phyloP scores from a whole-genome alignment of 169 alveolate species.

The Miamiensis avidus region DNA sequence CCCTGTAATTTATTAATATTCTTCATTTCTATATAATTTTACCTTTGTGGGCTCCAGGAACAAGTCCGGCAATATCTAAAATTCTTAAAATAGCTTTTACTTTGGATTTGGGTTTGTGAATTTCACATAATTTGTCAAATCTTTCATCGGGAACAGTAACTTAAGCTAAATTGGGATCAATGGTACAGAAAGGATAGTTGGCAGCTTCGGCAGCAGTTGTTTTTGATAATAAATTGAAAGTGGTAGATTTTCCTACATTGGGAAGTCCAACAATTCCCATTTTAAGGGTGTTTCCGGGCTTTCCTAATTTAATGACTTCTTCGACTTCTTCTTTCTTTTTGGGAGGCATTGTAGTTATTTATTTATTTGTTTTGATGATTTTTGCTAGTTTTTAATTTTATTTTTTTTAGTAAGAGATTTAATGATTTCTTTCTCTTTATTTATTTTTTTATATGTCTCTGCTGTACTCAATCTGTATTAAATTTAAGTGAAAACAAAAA shows the following conservation, averaged over 20 bases:
- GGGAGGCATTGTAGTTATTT: slow-evolving; percentile 83
- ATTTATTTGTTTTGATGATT: too few species aligned
- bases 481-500: too few species aligned
- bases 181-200: slow-evolving; percentile 97
- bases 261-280: slow-evolving; percentile 99
- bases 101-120: slow-evolving; percentile 93
- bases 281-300: slow-evolving; percentile 87
- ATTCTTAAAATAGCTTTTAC: slow-evolving; percentile 96
- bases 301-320: slow-evolving; percentile 70
- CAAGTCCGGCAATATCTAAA: slow-evolving; percentile 99
- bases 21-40: too few species aligned
- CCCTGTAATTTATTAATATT: too few species aligned
- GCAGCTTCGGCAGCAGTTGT: slow-evolving; percentile 94
- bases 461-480: too few species aligned
- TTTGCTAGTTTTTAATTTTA: too few species aligned
- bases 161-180: slow-evolving; percentile 98
- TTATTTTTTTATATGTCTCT: too few species aligned
- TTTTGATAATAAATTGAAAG: slow-evolving; percentile 96
- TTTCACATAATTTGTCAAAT: slow-evolving; percentile 91
- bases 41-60: slow-evolving; percentile 97
- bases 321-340: slow-evolving; percentile 71
- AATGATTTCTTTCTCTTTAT: too few species aligned
- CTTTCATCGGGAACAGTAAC: slow-evolving; percentile 94
- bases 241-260: slow-evolving; percentile 97
- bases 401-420: too few species aligned